These are phyloP conservation scores for Talaromyces funiculosus DNA, from an alignment of 2,329 filamentous ascomycete genomes.

Conservation along the genomic window DNA sequence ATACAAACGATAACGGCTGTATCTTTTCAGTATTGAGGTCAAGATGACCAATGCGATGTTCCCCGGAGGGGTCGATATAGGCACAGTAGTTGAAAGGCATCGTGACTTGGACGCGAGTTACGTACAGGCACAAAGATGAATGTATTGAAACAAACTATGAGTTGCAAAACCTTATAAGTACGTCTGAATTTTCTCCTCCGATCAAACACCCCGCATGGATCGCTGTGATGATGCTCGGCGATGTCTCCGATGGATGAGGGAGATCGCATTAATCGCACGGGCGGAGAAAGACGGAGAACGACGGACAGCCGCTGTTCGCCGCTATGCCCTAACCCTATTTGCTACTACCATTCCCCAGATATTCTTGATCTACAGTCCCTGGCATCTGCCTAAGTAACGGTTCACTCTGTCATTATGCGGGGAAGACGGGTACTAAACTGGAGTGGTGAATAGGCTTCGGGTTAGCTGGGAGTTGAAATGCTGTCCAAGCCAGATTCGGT, in stretches of 20 bases:
- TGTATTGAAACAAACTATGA: not conserved
- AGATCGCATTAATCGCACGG: not conserved
- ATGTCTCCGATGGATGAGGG: not conserved
- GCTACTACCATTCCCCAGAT: not conserved
- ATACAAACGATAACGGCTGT: conserved; percentile 42
- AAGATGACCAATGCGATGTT: conserved; percentile 38
- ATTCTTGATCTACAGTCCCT: not conserved
- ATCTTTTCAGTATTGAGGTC: conserved; percentile 33
- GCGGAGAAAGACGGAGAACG: not conserved
- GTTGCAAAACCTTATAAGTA: not conserved
- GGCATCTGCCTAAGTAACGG: not conserved
- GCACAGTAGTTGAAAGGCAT: conserved; percentile 2
- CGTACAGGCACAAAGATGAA: not conserved
- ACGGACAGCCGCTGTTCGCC: too few species aligned
- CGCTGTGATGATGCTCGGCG: not conserved
- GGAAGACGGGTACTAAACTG: not conserved
- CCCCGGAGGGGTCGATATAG: conserved; percentile 6
- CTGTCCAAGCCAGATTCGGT: too few species aligned
- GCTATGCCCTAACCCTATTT: not conserved
- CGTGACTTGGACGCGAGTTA: not conserved
- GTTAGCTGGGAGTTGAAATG: too few species aligned
- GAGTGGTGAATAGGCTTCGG: not conserved
- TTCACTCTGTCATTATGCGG: not conserved
- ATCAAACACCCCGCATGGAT: not conserved
- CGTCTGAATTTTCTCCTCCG: not conserved